Conservation (phyloP, 2,329 filamentous ascomycete species). For the Penicillium paneum region DNA sequence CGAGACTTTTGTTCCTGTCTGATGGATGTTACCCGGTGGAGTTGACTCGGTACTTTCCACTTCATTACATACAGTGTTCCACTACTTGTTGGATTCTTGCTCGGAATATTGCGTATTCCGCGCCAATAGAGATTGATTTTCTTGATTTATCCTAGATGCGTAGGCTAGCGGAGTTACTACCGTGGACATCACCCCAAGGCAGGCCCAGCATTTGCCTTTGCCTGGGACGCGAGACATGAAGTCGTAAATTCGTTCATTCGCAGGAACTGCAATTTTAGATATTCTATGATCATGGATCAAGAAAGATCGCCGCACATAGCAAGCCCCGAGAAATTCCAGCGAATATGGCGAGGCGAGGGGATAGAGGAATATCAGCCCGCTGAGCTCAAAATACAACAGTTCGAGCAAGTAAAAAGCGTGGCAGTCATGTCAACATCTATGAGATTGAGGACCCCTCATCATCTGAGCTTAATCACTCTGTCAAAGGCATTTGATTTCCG, state of each 20-base stretch:
- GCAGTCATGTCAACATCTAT: constrained; percentile 18
- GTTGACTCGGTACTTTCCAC: constrained; percentile 5
- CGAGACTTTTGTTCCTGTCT: constrained; percentile 5
- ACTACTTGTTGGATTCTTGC: constrained; percentile 8
- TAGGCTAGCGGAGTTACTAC: background rate
- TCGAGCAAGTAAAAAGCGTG: constrained; percentile 7
- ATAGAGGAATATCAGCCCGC: constrained; percentile 5
- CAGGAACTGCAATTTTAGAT: background rate
- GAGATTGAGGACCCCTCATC: background rate
- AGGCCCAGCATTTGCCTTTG: no score
- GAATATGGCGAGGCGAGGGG: background rate
- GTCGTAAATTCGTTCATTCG: constrained; percentile 11
- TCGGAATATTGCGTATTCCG: background rate
- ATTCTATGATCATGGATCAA: constrained; percentile 5
- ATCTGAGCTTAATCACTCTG: constrained; percentile 10
- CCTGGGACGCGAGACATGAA: background rate
- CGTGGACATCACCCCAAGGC: background rate
- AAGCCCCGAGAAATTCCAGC: background rate
- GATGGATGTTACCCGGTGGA: constrained; percentile 8
- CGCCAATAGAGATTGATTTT: constrained; percentile 7
- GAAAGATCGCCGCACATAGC: background rate
- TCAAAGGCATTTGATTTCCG: constrained; percentile 23
- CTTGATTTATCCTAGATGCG: background rate
- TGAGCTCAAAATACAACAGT: constrained; percentile 13
- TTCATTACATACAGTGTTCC: constrained; percentile 19